Evolutionary conservation across 2,329 filamentous ascomycete species (phyloP).

Genomic region (Domatiomyces catenatus): DNA sequence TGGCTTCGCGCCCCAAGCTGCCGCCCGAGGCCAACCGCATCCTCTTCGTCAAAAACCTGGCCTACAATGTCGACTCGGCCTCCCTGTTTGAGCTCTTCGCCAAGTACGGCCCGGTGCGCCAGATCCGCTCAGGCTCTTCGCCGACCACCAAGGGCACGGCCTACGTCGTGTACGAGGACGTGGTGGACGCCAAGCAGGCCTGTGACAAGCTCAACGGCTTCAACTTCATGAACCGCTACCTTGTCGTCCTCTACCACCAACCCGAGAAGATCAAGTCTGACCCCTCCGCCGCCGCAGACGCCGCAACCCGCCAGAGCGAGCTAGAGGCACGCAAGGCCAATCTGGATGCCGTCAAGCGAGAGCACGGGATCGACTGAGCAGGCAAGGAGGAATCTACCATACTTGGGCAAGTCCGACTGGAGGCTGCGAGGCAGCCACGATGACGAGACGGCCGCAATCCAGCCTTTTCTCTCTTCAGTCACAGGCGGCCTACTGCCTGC

Average conservation of each 20-base stretch:
- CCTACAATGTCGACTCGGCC: constrained; percentile 97
- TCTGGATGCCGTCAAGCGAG: constrained; percentile 93
- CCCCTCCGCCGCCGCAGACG: constrained; percentile 21
- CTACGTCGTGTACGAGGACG: constrained; percentile 98
- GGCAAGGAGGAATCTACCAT: neutral
- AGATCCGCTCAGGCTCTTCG: constrained; percentile 96
- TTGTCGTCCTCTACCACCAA: constrained; percentile 72
- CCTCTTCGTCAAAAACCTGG: constrained; percentile 99
- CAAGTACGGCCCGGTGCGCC: constrained; percentile 89
- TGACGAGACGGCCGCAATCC: too few relatives aligned
- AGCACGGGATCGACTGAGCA: constrained; percentile 96
- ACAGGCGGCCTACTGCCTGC: too few relatives aligned
- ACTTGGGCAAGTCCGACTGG: neutral
- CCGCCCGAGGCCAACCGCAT: constrained; percentile 99
- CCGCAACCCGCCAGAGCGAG: constrained; percentile 56
- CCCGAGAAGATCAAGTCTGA: constrained; percentile 59
- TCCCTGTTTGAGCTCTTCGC: constrained; percentile 98
- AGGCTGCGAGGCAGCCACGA: too few relatives aligned
- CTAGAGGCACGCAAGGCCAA: constrained; percentile 86
- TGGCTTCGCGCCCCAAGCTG: constrained; percentile 48
- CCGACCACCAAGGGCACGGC: constrained; percentile 96
- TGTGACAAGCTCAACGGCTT: constrained; percentile 99
- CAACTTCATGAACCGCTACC: constrained; percentile 99
- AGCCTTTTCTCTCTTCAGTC: too few relatives aligned
- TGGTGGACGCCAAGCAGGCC: constrained; percentile 94